Evolutionary conservation across 2,329 filamentous ascomycete genomes (phyloP).

Genomic region (Phaeosphaeriaceae sp.): DNA sequence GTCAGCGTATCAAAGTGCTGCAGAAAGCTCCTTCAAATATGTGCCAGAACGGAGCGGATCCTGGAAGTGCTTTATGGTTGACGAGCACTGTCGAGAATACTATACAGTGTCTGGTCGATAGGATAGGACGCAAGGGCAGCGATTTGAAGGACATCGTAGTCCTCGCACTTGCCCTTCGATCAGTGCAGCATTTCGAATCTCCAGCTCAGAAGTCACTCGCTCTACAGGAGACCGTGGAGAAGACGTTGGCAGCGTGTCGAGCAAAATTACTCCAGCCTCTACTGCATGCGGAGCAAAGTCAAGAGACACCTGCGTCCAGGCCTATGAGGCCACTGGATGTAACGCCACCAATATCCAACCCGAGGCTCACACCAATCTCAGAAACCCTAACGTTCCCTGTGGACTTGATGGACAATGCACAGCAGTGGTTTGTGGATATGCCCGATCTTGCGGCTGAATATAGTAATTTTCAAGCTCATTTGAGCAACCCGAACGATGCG

Average conservation of each 20-base stretch:
- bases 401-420: constrained; percentile 7
- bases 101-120: constrained; percentile 15
- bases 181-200: constrained; percentile 13
- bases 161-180: constrained; percentile 22
- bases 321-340: background rate
- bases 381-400: constrained; percentile 1
- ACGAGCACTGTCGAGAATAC: constrained; percentile 19
- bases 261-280: constrained; percentile 18
- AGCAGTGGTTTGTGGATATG: constrained; percentile 22
- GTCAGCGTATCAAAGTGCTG: constrained; percentile 34
- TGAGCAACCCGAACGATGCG: constrained; percentile 13
- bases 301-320: constrained; percentile 3
- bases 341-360: constrained; percentile 8
- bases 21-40: background rate
- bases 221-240: constrained; percentile 10
- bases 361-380: constrained; percentile 2
- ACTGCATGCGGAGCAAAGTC: constrained; percentile 2
- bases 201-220: constrained; percentile 1
- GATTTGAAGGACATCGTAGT: constrained; percentile 31
- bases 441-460: constrained; percentile 18
- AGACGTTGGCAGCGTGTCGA: constrained; percentile 18
- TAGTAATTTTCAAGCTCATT: constrained; percentile 9
- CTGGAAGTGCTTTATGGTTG: constrained; percentile 2
- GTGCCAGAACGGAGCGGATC: background rate
- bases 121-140: constrained; percentile 23